A percentile compares a stretch with the other conserved stretches of the same genome.
Conservation (phyloP, 1,284 basidiomycete genomes). For the Sanghuangporus weigelae region DNA sequence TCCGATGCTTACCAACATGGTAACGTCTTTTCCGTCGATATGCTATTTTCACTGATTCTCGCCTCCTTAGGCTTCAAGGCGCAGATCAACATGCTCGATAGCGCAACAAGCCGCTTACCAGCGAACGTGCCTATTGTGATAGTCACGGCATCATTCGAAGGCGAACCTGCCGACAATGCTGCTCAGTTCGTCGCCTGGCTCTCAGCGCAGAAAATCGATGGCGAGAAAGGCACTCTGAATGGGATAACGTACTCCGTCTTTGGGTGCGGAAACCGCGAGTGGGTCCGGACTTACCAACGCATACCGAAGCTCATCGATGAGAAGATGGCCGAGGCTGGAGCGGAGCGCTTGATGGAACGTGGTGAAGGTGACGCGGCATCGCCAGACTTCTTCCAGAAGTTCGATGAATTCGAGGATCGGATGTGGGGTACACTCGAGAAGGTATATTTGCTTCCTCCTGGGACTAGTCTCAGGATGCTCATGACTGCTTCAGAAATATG, state of each 20-base stretch:
- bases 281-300: conserved; percentile 47
- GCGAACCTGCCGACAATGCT: conserved; percentile 47
- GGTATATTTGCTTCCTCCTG: conserved; percentile 22
- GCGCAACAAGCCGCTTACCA: conserved; percentile 35
- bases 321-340: conserved; percentile 35
- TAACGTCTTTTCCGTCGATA: conserved; percentile 18
- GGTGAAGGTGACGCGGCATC: conserved; percentile 41
- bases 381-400: conserved; percentile 40
- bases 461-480: background rate
- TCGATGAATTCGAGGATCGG: conserved; percentile 39
- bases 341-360: conserved; percentile 34
- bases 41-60: background rate
- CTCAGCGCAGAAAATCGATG: conserved; percentile 21
- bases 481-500: conserved; percentile 1
- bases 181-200: conserved; percentile 43
- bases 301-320: conserved; percentile 42
- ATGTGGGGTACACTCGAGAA: conserved; percentile 36
- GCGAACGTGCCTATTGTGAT: conserved; percentile 45
- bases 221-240: conserved; percentile 28
- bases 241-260: conserved; percentile 44
- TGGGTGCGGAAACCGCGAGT: conserved; percentile 51
- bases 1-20: conserved; percentile 36
- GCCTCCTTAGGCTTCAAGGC: conserved; percentile 35
- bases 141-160: conserved; percentile 49
- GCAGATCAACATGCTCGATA: conserved; percentile 39